Evolutionary conservation across 2,329 filamentous ascomycete species (phyloP).

Genomic region (Atkinsonella hypoxylon): DNA sequence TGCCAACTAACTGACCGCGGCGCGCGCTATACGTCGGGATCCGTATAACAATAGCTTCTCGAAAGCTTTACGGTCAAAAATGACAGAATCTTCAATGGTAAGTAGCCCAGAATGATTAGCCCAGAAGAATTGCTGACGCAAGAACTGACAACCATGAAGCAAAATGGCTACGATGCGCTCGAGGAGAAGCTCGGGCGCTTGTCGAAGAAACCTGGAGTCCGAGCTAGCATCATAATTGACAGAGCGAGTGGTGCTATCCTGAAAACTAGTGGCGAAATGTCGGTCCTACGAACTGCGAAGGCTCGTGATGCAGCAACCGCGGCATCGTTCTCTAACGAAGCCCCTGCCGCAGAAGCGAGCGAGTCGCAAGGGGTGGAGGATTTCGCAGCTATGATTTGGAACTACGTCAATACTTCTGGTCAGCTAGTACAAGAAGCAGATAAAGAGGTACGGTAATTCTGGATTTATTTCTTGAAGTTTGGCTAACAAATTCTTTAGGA

Average conservation of each 20-base stretch:
- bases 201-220: constrained; percentile 67
- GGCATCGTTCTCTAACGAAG: constrained; percentile 35
- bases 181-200: constrained; percentile 56
- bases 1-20: neutral
- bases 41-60: neutral
- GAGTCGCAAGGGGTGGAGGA: constrained; percentile 54
- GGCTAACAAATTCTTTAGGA: constrained; percentile 37
- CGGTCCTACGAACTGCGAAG: constrained; percentile 35
- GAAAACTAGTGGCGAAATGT: constrained; percentile 59
- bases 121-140: neutral
- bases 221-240: constrained; percentile 65
- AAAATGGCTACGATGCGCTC: constrained; percentile 46
- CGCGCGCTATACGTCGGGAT: neutral
- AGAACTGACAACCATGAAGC: constrained; percentile 14
- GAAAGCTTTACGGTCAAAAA: neutral
- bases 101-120: neutral
- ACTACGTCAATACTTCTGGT: constrained; percentile 58
- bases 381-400: constrained; percentile 65
- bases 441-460: constrained; percentile 41
- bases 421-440: constrained; percentile 62
- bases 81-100: constrained; percentile 9
- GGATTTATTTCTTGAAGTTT: neutral
- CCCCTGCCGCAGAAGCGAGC: constrained; percentile 28
- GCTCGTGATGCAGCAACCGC: constrained; percentile 23
- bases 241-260: constrained; percentile 61